Evolutionary conservation across 192 early-diverging fungal genomes (phyloP).

Genomic region (Podila minutissima): DNA sequence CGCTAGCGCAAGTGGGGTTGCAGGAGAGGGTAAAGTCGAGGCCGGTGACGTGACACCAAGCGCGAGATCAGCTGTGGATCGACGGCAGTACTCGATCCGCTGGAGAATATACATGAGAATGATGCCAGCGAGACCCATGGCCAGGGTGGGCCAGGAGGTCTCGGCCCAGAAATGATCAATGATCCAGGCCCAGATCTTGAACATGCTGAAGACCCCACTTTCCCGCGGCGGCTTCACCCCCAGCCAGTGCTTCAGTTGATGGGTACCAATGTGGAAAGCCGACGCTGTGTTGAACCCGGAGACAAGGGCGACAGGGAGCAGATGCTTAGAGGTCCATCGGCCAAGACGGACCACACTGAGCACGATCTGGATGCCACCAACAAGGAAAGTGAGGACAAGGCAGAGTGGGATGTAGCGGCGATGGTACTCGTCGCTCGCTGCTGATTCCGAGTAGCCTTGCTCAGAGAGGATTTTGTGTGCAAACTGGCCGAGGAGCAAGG

Average conservation of each 20-base stretch:
- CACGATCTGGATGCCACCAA: constrained; percentile 45
- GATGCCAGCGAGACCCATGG: constrained; percentile 43
- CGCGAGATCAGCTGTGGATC: constrained; percentile 1
- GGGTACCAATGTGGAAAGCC: constrained; percentile 49
- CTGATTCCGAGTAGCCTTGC: constrained; percentile 15
- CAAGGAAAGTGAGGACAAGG: constrained; percentile 39
- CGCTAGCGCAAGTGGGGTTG: background rate
- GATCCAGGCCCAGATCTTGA: constrained; percentile 44
- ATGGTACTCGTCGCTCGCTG: constrained; percentile 24
- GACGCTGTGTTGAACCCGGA: constrained; percentile 53
- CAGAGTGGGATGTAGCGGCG: constrained; percentile 34
- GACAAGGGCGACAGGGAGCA: constrained; percentile 38
- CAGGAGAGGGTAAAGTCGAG: background rate
- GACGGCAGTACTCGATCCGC: constrained; percentile 28
- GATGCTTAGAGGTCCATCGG: constrained; percentile 35
- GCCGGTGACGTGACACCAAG: background rate
- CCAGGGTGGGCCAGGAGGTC: constrained; percentile 21
- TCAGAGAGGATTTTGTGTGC: constrained; percentile 36
- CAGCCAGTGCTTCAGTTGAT: constrained; percentile 41
- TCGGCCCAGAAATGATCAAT: constrained; percentile 37
- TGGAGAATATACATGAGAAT: constrained; percentile 42
- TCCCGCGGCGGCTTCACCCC: constrained; percentile 38
- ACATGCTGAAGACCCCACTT: constrained; percentile 39
- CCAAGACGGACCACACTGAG: constrained; percentile 48
- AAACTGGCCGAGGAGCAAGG: constrained; percentile 48